Conservation (phyloP, 805 yeast species). For the Suhomyces tanzawaensis region DNA sequence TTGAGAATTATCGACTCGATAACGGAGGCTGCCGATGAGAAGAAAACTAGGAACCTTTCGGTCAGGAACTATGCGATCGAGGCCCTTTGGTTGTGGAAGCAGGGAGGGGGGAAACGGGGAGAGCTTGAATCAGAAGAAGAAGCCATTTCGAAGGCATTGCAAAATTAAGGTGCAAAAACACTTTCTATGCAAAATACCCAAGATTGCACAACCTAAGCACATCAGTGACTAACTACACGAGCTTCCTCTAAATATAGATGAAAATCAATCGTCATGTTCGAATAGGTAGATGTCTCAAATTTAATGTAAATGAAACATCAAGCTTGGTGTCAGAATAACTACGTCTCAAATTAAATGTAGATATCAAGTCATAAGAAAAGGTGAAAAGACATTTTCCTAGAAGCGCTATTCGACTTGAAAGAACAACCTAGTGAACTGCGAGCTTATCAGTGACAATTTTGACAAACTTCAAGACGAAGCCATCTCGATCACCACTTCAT, state of each 20-base stretch:
- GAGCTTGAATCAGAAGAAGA: conserved; percentile 24
- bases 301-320: too few relatives aligned
- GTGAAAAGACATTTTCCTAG: neutral
- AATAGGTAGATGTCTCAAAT: too few relatives aligned
- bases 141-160: conserved; percentile 21
- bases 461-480: conserved; percentile 2
- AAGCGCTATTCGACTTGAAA: neutral
- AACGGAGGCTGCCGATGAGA: conserved; percentile 66
- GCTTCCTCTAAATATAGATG: too few relatives aligned
- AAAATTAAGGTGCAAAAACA: too few relatives aligned
- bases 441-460: neutral
- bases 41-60: conserved; percentile 59
- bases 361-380: conserved; percentile 2
- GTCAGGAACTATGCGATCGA: conserved; percentile 83
- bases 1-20: conserved; percentile 63
- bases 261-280: too few relatives aligned
- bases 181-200: too few relatives aligned
- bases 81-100: conserved; percentile 86
- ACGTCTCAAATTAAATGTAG: conserved; percentile 1
- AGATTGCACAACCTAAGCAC: too few relatives aligned
- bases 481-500: neutral
- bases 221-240: too few relatives aligned
- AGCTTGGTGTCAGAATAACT: too few relatives aligned
- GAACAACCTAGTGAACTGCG: neutral
- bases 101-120: conserved; percentile 44